These are phyloP conservation scores for Geotrichum carabidarum DNA, from an alignment of 1,139 yeast species.

Conservation along the genomic window DNA sequence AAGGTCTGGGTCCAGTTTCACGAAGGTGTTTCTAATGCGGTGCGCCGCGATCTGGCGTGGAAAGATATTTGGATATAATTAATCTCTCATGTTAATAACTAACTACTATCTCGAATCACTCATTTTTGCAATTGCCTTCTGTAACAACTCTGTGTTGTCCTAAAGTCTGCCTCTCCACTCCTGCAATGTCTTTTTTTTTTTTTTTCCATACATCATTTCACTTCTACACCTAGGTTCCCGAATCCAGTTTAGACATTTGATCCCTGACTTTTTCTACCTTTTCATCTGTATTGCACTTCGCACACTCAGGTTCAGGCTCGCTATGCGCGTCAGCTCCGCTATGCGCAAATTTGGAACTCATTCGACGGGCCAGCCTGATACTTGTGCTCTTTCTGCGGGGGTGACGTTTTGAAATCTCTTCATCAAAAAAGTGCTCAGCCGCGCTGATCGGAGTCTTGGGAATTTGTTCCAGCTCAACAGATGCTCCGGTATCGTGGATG, in stretches of 20 bases:
- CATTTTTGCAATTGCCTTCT: too few relatives aligned
- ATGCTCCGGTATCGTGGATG: slow-evolving; percentile 85
- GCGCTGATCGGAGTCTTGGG: slow-evolving; percentile 38
- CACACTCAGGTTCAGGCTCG: neutral
- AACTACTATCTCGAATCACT: too few relatives aligned
- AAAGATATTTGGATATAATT: slow-evolving; percentile 50
- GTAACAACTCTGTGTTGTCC: too few relatives aligned
- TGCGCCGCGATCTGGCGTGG: slow-evolving; percentile 81
- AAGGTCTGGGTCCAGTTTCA: slow-evolving; percentile 83
- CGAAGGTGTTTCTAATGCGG: slow-evolving; percentile 94
- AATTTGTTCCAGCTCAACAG: slow-evolving; percentile 36
- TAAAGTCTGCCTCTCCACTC: too few relatives aligned
- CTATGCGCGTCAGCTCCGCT: neutral
- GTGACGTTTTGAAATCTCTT: slow-evolving; percentile 28
- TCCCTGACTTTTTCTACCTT: neutral
- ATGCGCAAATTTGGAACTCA: slow-evolving; percentile 9
- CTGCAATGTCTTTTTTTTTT: too few relatives aligned
- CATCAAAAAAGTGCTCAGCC: slow-evolving; percentile 41
- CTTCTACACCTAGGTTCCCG: neutral
- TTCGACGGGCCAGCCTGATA: slow-evolving; percentile 24
- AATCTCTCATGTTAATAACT: neutral
- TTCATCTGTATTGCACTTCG: slow-evolving; percentile 1
- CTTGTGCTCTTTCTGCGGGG: slow-evolving; percentile 24
- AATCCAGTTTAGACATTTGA: neutral
- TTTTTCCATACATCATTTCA: too few relatives aligned